These are phyloP conservation scores for Suaeda aralocaspica DNA, from an alignment of 148 eudicot species.

Conservation along the genomic window DNA sequence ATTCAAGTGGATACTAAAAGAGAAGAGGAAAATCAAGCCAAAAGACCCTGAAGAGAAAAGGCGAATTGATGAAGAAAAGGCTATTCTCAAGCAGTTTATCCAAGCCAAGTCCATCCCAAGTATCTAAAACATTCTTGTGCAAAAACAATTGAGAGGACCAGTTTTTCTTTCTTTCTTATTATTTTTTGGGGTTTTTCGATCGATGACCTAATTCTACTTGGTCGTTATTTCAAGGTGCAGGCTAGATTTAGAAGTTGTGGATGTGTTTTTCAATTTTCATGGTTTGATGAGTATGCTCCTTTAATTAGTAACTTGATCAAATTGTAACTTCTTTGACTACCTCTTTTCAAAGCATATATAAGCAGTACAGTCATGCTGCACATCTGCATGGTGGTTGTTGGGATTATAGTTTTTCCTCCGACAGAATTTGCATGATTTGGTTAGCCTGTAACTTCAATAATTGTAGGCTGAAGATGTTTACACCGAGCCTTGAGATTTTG, in stretches of 20 bases:
- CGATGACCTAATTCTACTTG: not conserved
- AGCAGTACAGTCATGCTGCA: not conserved
- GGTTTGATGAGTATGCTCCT: not conserved
- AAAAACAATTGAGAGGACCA: not conserved
- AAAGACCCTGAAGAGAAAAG: slow-evolving; percentile 70
- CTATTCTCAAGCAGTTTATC: slow-evolving; percentile 80
- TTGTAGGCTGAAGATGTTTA: too few relatives aligned
- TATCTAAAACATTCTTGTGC: slow-evolving; percentile 31
- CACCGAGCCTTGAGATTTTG: too few relatives aligned
- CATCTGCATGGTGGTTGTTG: not conserved
- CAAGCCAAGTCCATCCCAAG: slow-evolving; percentile 67
- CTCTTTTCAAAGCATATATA: not conserved
- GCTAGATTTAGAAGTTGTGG: not conserved
- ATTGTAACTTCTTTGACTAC: not conserved
- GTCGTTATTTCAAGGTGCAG: not conserved
- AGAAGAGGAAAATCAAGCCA: slow-evolving; percentile 84
- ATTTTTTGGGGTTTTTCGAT: not conserved
- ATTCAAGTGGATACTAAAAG: slow-evolving; percentile 90
- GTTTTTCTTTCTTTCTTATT: not conserved
- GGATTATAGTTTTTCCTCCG: not conserved
- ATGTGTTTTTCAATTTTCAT: slow-evolving; percentile 8
- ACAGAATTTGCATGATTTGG: not conserved
- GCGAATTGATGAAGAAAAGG: slow-evolving; percentile 78
- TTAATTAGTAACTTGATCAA: not conserved
- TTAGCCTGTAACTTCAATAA: not conserved